These are phyloP conservation scores for Nidularia pulvinata DNA, from an alignment of 768 basidiomycete genomes.

Conservation along the genomic window DNA sequence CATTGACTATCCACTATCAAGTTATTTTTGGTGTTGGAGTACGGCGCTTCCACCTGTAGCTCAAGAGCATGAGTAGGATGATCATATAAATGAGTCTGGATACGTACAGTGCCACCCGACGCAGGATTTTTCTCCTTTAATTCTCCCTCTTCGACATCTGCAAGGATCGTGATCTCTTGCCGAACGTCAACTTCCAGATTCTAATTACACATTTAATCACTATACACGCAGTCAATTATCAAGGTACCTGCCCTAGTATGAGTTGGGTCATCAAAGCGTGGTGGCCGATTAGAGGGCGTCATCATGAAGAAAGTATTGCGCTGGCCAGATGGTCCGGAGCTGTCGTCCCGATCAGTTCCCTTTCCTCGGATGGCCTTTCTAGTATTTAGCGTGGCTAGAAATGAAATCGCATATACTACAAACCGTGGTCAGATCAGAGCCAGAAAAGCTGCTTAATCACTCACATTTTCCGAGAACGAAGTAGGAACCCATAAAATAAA, in stretches of 20 bases:
- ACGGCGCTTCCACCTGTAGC: too few species aligned
- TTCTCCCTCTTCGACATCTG: conserved; percentile 13
- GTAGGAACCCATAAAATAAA: conserved; percentile 58
- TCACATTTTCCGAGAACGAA: conserved; percentile 60
- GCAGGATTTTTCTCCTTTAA: too few species aligned
- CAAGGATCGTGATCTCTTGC: conserved; percentile 23
- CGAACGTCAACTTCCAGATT: conserved; percentile 27
- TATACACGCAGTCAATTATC: not conserved
- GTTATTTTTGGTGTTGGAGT: too few species aligned
- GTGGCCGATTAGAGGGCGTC: conserved; percentile 11
- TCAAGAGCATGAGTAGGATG: too few species aligned
- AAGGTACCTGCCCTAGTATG: conserved; percentile 2
- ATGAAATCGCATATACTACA: conserved; percentile 40
- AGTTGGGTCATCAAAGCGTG: not conserved
- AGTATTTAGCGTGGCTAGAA: conserved; percentile 52
- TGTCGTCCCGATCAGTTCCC: conserved; percentile 41
- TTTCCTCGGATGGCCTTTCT: conserved; percentile 47
- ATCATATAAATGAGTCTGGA: too few species aligned
- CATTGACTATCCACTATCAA: too few species aligned
- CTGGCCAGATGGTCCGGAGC: conserved; percentile 6
- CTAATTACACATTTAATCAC: conserved; percentile 5
- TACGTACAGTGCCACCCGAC: too few species aligned
- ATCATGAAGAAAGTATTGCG: conserved; percentile 17
- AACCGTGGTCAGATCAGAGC: not conserved
- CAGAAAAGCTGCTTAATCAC: conserved; percentile 13